Conservation (phyloP, 768 basidiomycete species). For the Leccinum aurantiacum region DNA sequence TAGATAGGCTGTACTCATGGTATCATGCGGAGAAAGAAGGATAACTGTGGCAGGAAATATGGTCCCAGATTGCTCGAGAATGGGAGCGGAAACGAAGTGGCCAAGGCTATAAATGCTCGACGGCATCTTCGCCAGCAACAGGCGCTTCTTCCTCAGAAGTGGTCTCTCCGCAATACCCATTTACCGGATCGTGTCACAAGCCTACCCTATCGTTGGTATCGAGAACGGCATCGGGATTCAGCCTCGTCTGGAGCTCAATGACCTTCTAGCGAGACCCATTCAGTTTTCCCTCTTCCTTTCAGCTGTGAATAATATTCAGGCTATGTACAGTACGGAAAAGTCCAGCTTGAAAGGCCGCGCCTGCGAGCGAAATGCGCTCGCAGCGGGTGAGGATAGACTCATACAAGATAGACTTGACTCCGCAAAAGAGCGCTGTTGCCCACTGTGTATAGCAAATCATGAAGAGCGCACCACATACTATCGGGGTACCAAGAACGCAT, state of each 20-base stretch:
- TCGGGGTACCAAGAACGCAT: slow-evolving; percentile 39
- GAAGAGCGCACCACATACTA: slow-evolving; percentile 52
- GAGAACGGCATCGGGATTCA: slow-evolving; percentile 5
- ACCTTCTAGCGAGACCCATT: slow-evolving; percentile 11
- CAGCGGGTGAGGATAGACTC: too few species aligned
- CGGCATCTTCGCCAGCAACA: background rate
- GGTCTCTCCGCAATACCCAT: background rate
- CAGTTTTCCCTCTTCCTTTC: slow-evolving; percentile 23
- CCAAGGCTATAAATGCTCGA: background rate
- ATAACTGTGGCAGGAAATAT: too few species aligned
- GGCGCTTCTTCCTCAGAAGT: background rate
- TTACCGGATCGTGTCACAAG: slow-evolving; percentile 10
- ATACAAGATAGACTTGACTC: too few species aligned
- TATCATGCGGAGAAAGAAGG: background rate
- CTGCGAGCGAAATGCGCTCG: too few species aligned
- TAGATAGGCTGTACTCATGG: background rate
- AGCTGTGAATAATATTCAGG: slow-evolving; percentile 7
- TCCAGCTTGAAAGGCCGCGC: background rate
- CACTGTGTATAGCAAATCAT: slow-evolving; percentile 52
- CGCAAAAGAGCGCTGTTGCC: slow-evolving; percentile 38
- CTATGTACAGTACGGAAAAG: background rate
- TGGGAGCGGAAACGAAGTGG: slow-evolving; percentile 2
- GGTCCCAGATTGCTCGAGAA: background rate
- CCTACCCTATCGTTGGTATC: slow-evolving; percentile 12
- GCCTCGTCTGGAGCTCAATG: slow-evolving; percentile 16